Conservation (phyloP, 2,329 filamentous ascomycete genomes). For the Cadophora gregata region DNA sequence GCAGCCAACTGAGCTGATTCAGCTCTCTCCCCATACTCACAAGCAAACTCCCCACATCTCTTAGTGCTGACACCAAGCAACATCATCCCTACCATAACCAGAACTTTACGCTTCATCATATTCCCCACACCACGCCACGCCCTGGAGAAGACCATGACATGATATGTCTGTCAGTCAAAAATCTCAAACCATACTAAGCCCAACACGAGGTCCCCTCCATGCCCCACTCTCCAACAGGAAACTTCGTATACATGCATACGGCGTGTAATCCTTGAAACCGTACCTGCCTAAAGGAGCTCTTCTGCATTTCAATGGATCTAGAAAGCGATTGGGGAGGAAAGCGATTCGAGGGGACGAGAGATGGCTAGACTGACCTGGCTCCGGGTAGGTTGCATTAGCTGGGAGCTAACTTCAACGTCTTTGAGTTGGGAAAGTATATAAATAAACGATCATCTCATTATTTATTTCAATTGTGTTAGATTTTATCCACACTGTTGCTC, state of each 20-base stretch:
- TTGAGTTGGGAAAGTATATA: background rate
- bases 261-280: background rate
- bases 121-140: background rate
- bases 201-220: background rate
- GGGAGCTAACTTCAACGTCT: background rate
- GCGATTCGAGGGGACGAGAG: no score
- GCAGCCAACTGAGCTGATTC: background rate
- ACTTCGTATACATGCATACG: background rate
- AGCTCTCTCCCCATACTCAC: background rate
- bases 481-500: no score
- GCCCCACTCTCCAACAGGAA: background rate
- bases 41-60: background rate
- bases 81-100: no score
- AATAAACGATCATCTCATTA: background rate
- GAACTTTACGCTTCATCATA: background rate
- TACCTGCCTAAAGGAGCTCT: background rate
- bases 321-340: no score
- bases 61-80: slow-evolving; percentile 1
- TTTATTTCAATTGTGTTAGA: no score
- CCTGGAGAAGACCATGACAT: background rate
- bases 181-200: background rate
- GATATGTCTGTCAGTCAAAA: no score
- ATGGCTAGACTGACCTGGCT: no score
- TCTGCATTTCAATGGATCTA: background rate
- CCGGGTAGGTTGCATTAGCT: no score